Evolutionary conservation across 768 basidiomycete species (phyloP).

Genomic region (Boletus bicolor): DNA sequence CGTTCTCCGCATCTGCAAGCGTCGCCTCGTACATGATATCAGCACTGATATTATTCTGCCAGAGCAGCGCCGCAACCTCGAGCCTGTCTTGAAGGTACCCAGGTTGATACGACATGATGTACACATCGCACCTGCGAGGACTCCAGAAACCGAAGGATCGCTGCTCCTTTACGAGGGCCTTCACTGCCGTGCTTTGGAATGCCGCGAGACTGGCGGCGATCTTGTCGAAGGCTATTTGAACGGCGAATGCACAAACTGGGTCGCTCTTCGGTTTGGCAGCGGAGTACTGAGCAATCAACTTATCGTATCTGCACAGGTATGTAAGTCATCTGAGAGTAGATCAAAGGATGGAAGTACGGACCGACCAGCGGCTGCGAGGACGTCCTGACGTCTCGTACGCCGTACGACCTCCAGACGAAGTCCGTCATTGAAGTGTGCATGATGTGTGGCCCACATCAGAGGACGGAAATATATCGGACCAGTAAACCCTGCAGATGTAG

Average conservation of each 20-base stretch:
- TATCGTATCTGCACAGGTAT: slow-evolving; percentile 57
- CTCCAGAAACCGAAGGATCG: slow-evolving; percentile 88
- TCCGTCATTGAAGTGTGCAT: slow-evolving; percentile 66
- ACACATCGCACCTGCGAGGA: slow-evolving; percentile 86
- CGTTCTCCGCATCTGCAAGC: slow-evolving; percentile 57
- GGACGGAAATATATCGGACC: slow-evolving; percentile 68
- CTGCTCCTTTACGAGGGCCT: slow-evolving; percentile 69
- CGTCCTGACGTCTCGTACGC: slow-evolving; percentile 60
- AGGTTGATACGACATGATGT: slow-evolving; percentile 73
- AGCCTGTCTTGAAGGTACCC: slow-evolving; percentile 76
- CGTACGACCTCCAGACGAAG: slow-evolving; percentile 73
- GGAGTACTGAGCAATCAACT: slow-evolving; percentile 58
- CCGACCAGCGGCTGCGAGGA: slow-evolving; percentile 83
- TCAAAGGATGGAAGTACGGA: slow-evolving; percentile 28
- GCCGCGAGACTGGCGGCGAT: slow-evolving; percentile 66
- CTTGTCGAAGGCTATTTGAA: slow-evolving; percentile 79
- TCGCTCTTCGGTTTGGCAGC: slow-evolving; percentile 53
- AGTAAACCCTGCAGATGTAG: slow-evolving; percentile 57
- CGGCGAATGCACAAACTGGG: slow-evolving; percentile 60
- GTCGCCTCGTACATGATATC: slow-evolving; percentile 86
- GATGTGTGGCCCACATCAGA: slow-evolving; percentile 67
- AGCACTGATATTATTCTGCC: slow-evolving; percentile 80
- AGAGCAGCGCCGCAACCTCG: slow-evolving; percentile 71
- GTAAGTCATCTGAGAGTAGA: not conserved
- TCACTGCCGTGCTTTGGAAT: slow-evolving; percentile 64